Base-by-base conservation (phyloP, 192 early-diverging fungal species). In the Coemansia sp. region DNA sequence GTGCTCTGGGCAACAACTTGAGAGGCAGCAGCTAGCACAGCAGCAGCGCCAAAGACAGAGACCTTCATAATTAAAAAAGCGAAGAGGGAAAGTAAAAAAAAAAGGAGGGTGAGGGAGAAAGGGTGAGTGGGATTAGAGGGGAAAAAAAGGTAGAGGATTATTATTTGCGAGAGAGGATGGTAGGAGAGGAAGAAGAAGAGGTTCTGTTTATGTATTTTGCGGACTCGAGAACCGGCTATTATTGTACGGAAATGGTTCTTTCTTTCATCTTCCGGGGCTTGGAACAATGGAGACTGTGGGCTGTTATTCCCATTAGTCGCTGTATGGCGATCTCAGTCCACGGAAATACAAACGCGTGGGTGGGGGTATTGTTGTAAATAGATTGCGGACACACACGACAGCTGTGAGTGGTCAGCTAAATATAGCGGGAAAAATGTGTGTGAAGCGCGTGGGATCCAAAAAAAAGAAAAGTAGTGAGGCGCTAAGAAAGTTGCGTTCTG, bases 1-100 rank as follows among this genome's bases (percentile, higher is more conserved):
- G 65, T 68, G 69, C 66, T 82, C 50, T 77, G 70, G n/a, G 67
- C 79, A 29, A 69, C 37, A 8, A 44, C 74, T 56, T 56, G 54
- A 3, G 79, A 70, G 19, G 70, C 70, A 41, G 68, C 42, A 17
- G 66, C 34, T 13, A 72, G 64, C 31, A 57, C 74, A 11, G 64
- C 62, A 40, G 68, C 68, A 53, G 51, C 27, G 19, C 66, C 40
- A 27, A 75, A 17, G 8, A 64, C 46, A 29, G 68, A 64, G 56
- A 70, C 29, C 60, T 70, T 70, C 69, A 70, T 70, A 10, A 37
- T 34, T 31, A 34, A 33, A 56, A 33, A 34, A 16, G 54, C 16
- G 54, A 11, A 14, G n/a, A 31, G 51, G 51, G 27, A 31, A 31
- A 16, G 24, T 24, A 6, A 51, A 51, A 51, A 51, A 14, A 44